Conservation (phyloP, 768 basidiomycete species). For the Clavulina sp. region DNA sequence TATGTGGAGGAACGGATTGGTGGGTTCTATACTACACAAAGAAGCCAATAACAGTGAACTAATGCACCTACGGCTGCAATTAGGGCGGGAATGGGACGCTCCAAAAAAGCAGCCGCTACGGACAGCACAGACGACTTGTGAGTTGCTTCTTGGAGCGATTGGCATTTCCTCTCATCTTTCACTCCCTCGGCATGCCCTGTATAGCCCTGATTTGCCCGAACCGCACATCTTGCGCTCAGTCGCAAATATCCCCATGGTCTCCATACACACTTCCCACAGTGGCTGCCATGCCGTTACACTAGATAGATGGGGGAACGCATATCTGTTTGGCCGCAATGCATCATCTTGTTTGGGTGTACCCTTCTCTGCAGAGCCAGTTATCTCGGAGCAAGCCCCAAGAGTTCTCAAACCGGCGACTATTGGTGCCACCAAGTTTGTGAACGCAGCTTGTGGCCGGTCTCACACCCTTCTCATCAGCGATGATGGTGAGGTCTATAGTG, state of each 20-base stretch:
- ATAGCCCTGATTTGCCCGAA: slow-evolving; percentile 63
- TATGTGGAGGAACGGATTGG: slow-evolving; percentile 83
- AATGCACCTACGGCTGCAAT: too few species aligned
- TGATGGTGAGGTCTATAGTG: slow-evolving; percentile 68
- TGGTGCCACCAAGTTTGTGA: slow-evolving; percentile 54
- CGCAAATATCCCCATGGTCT: slow-evolving; percentile 54
- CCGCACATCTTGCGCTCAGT: slow-evolving; percentile 83
- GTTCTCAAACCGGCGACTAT: slow-evolving; percentile 39
- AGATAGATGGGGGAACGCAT: slow-evolving; percentile 62
- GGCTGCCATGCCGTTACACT: slow-evolving; percentile 63
- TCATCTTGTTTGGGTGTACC: slow-evolving; percentile 47
- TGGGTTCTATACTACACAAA: slow-evolving; percentile 30
- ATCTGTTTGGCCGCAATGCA: slow-evolving; percentile 79
- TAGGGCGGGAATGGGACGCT: neutral
- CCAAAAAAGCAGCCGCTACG: slow-evolving; percentile 7
- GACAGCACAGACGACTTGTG: neutral
- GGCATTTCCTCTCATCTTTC: too few species aligned
- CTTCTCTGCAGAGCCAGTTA: slow-evolving; percentile 27
- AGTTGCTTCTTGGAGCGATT: too few species aligned
- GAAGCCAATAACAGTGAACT: too few species aligned
- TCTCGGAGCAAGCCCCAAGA: slow-evolving; percentile 63
- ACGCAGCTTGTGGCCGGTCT: slow-evolving; percentile 67
- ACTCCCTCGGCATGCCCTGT: too few species aligned
- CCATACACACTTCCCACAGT: slow-evolving; percentile 58
- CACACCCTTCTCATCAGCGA: slow-evolving; percentile 73